Evolutionary conservation across 441 rosid genomes (phyloP), one percentile per base, ranked within the genome.

Genomic region (Mallotus repandus): DNA sequence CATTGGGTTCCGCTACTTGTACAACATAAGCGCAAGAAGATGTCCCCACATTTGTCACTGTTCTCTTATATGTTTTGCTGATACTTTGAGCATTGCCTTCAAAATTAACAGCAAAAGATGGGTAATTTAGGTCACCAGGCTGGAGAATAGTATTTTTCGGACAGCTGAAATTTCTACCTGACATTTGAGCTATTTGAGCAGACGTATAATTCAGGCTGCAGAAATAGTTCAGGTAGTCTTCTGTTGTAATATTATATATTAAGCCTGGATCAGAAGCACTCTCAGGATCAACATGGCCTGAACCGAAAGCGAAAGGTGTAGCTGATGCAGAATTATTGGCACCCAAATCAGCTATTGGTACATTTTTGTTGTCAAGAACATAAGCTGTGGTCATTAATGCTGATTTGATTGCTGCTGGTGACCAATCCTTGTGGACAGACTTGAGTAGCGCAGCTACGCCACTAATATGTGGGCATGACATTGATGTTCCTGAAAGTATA

Each of bases 381-480:
- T 86, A 78, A 12, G 96, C 84, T 7, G 98, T 83, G 35, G 99
- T 92, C 78, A 97, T 92, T 68, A 94, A 91, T 19, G 99, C 97
- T 62, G 99, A 94, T 80, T 87, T 96, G 74, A 92, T 86, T 16
- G 93, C 97, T 52, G 98, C 84, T 48, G 98, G 97, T 63, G 95
- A 88, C 82, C 92, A 89, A 16, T 77, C 73, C 58, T 80, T 82
- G 54, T 89, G 94, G 68, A 80, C 90, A 52, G 91, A 94, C 78
- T 88, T 92, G 60, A 92, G 80, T 64, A 91, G 70, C 61, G 96
- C 97, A 50, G 96, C 96, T 48, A 94, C 78, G 41, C 99, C 98
- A 50, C 92, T 88, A 66, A 92, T 71, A 81, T 92, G 99, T 74
- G 99, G 96, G 71, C 95, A 96, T 41, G 98, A 88, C 99, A 94